Evolutionary conservation across 257 asterid species (phyloP).

Genomic region (Coffea eugenioides): DNA sequence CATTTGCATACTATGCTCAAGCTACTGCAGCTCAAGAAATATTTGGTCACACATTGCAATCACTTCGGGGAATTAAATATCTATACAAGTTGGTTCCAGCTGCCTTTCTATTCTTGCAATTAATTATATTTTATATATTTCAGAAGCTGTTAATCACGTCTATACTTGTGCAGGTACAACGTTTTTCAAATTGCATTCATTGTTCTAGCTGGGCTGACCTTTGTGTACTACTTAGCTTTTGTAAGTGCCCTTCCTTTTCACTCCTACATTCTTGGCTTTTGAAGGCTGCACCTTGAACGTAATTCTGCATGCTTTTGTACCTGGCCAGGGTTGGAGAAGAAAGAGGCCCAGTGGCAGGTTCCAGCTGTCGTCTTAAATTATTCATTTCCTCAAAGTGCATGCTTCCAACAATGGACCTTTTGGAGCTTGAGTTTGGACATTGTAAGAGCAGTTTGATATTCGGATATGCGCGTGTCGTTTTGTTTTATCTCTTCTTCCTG

Average conservation of each 20-base stretch:
- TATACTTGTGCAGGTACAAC: slow-evolving; percentile 67
- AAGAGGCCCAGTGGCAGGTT: slow-evolving; percentile 75
- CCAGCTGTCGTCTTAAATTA: slow-evolving; percentile 68
- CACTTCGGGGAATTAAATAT: slow-evolving; percentile 97
- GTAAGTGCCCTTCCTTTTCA: slow-evolving; percentile 43
- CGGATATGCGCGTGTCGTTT: slow-evolving; percentile 34
- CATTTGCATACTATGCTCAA: slow-evolving; percentile 92
- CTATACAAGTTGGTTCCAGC: slow-evolving; percentile 76
- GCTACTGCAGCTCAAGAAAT: slow-evolving; percentile 99
- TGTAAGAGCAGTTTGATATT: slow-evolving; percentile 1
- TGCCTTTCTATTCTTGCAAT: not conserved
- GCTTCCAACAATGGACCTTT: slow-evolving; percentile 17
- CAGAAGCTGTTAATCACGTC: not conserved
- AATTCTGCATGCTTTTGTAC: not conserved
- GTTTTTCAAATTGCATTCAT: slow-evolving; percentile 95
- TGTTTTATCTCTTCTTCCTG: slow-evolving; percentile 28
- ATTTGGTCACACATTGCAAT: slow-evolving; percentile 93
- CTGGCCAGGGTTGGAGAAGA: slow-evolving; percentile 83
- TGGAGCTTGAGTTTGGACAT: slow-evolving; percentile 2
- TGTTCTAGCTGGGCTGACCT: slow-evolving; percentile 85
- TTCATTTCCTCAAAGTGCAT: slow-evolving; percentile 19
- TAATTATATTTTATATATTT: not conserved
- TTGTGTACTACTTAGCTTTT: slow-evolving; percentile 81
- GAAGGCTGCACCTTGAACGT: slow-evolving; percentile 16
- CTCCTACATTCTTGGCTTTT: not conserved